phyloP scores from a whole-genome alignment of 2,329 filamentous ascomycete species.

The Colletotrichum sp. region DNA sequence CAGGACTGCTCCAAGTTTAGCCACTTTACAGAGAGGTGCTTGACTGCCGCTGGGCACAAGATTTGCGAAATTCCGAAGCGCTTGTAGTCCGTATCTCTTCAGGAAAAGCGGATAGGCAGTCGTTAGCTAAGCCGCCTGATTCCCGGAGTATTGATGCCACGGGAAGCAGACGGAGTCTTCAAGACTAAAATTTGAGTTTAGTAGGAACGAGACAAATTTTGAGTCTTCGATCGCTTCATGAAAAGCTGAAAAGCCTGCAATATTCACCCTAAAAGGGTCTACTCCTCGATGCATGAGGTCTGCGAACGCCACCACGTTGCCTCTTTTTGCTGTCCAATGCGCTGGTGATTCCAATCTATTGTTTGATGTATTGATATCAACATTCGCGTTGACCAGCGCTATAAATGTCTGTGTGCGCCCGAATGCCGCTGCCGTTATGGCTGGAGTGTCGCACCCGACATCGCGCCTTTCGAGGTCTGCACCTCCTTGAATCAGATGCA shows the following conservation, averaged over 20 bases:
- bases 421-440: not conserved
- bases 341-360: too few species aligned
- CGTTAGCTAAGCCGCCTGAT: not conserved
- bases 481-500: not conserved
- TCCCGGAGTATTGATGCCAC: not conserved
- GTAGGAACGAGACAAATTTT: not conserved
- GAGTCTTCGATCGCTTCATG: not conserved
- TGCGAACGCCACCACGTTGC: not conserved
- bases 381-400: not conserved
- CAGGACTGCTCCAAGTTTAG: not conserved
- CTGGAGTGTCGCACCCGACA: not conserved
- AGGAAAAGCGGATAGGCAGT: not conserved
- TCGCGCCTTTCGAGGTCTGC: not conserved
- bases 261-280: not conserved
- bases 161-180: not conserved
- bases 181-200: not conserved
- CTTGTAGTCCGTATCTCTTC: not conserved
- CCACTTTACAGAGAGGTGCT: not conserved
- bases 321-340: too few species aligned
- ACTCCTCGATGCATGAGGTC: not conserved
- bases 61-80: not conserved
- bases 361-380: not conserved
- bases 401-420: not conserved
- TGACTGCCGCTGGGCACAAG: not conserved
- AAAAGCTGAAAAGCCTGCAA: not conserved